Evolutionary conservation across 2,329 filamentous ascomycete genomes (phyloP), one percentile per base, ranked within the genome.

Genomic region (Bipolaris victoriae): DNA sequence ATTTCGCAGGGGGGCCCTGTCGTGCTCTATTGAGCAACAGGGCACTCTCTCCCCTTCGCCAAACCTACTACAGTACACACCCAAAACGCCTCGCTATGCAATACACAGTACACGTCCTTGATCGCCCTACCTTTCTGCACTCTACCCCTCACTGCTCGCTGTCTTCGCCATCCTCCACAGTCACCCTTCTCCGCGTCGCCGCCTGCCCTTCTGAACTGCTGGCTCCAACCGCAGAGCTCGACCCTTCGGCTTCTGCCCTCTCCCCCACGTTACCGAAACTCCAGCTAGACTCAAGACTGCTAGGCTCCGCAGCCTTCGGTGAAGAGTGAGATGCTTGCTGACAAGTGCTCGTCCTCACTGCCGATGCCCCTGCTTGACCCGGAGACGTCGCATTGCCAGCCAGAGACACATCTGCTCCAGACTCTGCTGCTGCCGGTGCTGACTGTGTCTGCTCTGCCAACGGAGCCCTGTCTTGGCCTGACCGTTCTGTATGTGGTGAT

Each of bases 31-130:
- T 44, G 10, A 51, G 26, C 36, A 46, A 43, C 33, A 29, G 37
- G 24, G 24, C 45, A 46, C 26, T n/a, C 15, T n/a, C 37, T 57
- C 37, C 26, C 18, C 29, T 37, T 24, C 44, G 33, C 45, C 44
- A 44, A 58, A 29, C 45, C 44, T 41, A 29, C 41, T 31, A 22
- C 39, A 41, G 24, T 43, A 24, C 43, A 59, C 47, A 53, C 59
- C 63, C 55, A 70, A 70, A 70, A 75, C 73, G 67, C 73, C 73
- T 66, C 73, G 72, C 73, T 76, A 75, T 76, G 73, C 70, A 69
- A 64, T 67, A 61, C 58, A 64, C 36, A 56, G 26, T 31, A 31
- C 29, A 31, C 10, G 29, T 31, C 29, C 29, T 31, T 13, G 29
- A 31, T 31, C 29, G 29, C 10, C 29, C 29, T 31, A 13, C 29